Evolutionary conservation across 352 stramenopile species (phyloP).

Genomic region (Ophiocytium majus): DNA sequence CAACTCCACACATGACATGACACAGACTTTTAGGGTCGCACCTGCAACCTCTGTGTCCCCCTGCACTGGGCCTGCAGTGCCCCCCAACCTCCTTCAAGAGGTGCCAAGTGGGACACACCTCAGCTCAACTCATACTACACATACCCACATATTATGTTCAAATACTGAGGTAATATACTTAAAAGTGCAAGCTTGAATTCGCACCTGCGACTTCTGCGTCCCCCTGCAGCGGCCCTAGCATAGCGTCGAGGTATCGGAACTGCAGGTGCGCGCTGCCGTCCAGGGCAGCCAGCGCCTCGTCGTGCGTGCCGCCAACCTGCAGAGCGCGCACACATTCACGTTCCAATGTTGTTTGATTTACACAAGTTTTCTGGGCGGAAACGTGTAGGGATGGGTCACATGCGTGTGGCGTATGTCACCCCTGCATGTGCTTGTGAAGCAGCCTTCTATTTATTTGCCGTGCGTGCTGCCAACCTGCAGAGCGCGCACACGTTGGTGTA

Average conservation of each 20-base stretch:
- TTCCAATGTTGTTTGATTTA: too few relatives aligned
- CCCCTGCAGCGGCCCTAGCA: constrained; percentile 21
- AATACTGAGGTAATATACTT: too few relatives aligned
- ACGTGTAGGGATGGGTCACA: neutral
- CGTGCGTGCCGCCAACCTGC: constrained; percentile 28
- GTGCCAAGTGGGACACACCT: too few relatives aligned
- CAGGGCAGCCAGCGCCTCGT: constrained; percentile 37
- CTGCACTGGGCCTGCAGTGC: constrained; percentile 6
- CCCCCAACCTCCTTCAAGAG: too few relatives aligned
- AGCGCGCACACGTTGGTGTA: neutral
- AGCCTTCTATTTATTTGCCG: neutral
- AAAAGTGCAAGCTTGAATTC: neutral
- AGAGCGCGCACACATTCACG: constrained; percentile 35
- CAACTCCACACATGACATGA: too few relatives aligned
- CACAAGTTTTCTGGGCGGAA: too few relatives aligned
- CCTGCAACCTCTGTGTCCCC: neutral
- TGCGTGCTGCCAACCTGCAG: neutral
- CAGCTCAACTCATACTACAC: too few relatives aligned
- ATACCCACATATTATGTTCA: too few relatives aligned
- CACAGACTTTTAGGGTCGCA: neutral
- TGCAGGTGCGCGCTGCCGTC: constrained; percentile 33
- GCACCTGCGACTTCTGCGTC: neutral
- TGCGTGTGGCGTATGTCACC: neutral
- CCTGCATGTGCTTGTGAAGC: neutral
- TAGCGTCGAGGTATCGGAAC: constrained; percentile 49